Conservation (phyloP, 225 moss, liverwort and hornwort species). For the Marchantia paleacea region DNA sequence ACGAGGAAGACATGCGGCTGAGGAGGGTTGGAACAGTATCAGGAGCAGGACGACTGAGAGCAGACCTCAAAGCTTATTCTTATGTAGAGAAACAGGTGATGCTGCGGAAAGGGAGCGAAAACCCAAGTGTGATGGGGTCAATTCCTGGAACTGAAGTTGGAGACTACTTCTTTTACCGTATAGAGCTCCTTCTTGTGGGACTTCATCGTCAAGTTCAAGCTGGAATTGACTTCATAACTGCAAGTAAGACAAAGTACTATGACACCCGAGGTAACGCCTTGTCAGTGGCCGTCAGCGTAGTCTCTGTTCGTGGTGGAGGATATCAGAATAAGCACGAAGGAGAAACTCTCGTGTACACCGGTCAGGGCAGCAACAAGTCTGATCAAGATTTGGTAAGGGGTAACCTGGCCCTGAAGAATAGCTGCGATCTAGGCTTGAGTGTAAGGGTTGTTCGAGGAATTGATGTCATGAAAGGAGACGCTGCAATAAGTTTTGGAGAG, state of each 20-base stretch:
- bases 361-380: constrained; percentile 37
- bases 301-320: constrained; percentile 33
- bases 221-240: constrained; percentile 41
- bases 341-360: constrained; percentile 40
- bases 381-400: constrained; percentile 40
- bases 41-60: background rate
- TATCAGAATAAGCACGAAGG: constrained; percentile 41
- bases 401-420: constrained; percentile 38
- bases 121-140: constrained; percentile 24
- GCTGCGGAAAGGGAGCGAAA: constrained; percentile 8
- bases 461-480: constrained; percentile 28
- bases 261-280: background rate
- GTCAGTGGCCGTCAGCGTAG: constrained; percentile 46
- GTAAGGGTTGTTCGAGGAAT: constrained; percentile 37
- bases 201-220: constrained; percentile 38
- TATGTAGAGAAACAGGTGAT: background rate
- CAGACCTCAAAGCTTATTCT: background rate
- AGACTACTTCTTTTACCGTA: constrained; percentile 40
- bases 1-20: background rate
- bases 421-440: constrained; percentile 22
- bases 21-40: background rate
- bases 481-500: background rate
- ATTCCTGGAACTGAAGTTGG: constrained; percentile 51
- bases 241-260: background rate
- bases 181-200: constrained; percentile 40